Evolutionary conservation across 371 early-diverging fungal species (phyloP), one percentile per base, ranked within the genome.

Genomic region (Mortierella sp.): DNA sequence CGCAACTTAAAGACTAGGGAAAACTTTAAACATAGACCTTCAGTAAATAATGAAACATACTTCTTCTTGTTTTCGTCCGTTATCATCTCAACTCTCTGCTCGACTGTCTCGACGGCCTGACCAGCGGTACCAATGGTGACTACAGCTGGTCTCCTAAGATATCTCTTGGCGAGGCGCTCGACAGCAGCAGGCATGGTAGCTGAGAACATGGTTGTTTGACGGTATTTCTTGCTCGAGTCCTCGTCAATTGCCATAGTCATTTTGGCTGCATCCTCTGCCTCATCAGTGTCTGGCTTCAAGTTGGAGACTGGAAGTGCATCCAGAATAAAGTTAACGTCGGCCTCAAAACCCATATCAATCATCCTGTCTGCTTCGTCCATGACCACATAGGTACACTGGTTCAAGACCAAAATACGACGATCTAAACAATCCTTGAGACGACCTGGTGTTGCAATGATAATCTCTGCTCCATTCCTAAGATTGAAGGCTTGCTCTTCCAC

Each of bases 191-290:
- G 99, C 99, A 99, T 99, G 7, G 99, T 99, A 10, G 99, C 99
- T 52, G 97, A 97, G 90, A 99, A 99, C 99, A 99, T 99, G 70
- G 97, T 94, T 1, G 99, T 99, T 84, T 99, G 99, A 61, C 99
- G 92, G 81, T 93, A 95, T 69, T 91, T 90, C 66, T 86, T 86
- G 16, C 78, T 84, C 4, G 70, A 62, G 21, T 74, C 72, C 5
- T 70, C 62, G 28, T 82, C 84, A 22, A 84, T 74, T 16, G 84
- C 76, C 50, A 76, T 77, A 1, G 74, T 69, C 73, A 86, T 85
- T 58, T 86, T 84, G 21, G 74, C 63, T n/a, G 84, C 85, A 63
- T 88, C 86, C 59, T 91, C 93, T 10, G 89, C 92, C 13, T 92
- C 94, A 53, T 92, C 94, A 8, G 86, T 87, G 58, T 96, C 97